Conservation (phyloP, 2,329 filamentous ascomycete genomes). For the Reticulascus tulasneorum region DNA sequence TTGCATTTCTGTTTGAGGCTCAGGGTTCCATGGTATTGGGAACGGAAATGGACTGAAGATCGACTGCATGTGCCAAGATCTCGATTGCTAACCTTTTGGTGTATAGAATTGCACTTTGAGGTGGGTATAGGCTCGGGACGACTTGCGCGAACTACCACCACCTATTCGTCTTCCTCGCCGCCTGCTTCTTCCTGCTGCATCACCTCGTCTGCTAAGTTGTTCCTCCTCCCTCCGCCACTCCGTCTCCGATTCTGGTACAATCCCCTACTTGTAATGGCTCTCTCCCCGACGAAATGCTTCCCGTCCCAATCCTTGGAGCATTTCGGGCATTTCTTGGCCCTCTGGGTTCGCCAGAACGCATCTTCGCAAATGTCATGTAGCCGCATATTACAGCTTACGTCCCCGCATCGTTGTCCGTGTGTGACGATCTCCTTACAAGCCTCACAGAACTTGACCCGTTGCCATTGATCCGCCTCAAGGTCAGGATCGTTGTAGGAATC, state of each 20-base stretch:
- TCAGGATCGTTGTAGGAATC: conserved; percentile 82
- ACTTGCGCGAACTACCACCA: too few species aligned
- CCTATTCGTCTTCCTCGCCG: conserved; percentile 15
- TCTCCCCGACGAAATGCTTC: conserved; percentile 50
- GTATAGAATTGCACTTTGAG: too few species aligned
- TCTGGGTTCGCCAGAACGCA: conserved; percentile 66
- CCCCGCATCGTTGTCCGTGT: conserved; percentile 70
- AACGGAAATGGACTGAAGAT: too few species aligned
- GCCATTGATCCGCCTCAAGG: conserved; percentile 55
- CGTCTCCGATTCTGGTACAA: conserved; percentile 42
- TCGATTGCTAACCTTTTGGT: too few species aligned
- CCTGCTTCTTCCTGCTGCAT: conserved; percentile 21
- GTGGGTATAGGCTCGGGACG: too few species aligned
- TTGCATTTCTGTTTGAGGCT: too few species aligned
- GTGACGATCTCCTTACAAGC: conserved; percentile 91
- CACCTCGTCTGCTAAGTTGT: conserved; percentile 22
- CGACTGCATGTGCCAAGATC: too few species aligned
- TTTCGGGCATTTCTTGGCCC: conserved; percentile 60
- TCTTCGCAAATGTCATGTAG: conserved; percentile 74
- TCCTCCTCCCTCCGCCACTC: conserved; percentile 27
- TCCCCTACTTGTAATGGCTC: conserved; percentile 51
- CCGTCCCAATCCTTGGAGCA: conserved; percentile 51
- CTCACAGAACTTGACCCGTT: conserved; percentile 80
- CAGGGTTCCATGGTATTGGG: too few species aligned
- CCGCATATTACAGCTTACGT: conserved; percentile 63